A percentile compares a stretch with the other conserved stretches of the same genome.
These are phyloP conservation scores for Ensete glaucum DNA, from an alignment of 176 grass and related monocot species.

Conservation along the genomic window DNA sequence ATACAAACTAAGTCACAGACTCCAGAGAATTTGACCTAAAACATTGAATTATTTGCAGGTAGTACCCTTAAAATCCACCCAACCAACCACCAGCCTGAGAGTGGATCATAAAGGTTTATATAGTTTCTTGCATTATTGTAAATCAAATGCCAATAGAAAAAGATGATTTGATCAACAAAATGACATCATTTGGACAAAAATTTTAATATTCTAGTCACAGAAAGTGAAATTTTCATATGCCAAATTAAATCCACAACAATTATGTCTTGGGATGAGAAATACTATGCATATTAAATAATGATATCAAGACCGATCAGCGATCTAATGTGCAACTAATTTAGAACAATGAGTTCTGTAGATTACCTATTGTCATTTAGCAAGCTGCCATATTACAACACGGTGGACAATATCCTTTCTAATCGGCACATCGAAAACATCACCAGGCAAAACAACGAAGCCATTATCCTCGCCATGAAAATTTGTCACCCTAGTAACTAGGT, in stretches of 20 bases:
- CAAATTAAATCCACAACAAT: neutral
- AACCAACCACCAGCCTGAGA: too few relatives aligned
- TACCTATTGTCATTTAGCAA: conserved; percentile 90
- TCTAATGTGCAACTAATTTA: neutral
- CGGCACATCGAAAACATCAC: conserved; percentile 86
- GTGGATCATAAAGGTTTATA: too few relatives aligned
- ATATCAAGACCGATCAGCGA: neutral
- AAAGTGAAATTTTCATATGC: neutral
- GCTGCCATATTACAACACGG: conserved; percentile 70
- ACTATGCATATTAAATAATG: neutral
- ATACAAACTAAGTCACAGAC: too few relatives aligned
- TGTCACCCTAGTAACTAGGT: conserved; percentile 64
- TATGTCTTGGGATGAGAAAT: neutral
- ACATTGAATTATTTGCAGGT: too few relatives aligned
- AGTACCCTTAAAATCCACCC: too few relatives aligned
- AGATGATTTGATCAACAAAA: neutral
- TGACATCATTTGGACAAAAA: neutral
- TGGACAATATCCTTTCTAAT: conserved; percentile 92
- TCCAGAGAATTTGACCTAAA: too few relatives aligned
- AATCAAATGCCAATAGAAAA: neutral
- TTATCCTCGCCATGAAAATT: conserved; percentile 81
- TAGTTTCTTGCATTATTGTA: too few relatives aligned
- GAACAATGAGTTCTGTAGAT: neutral
- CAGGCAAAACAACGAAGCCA: conserved; percentile 85
- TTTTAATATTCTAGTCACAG: neutral